Base-by-base conservation (phyloP, 805 yeast genomes). In the Hanseniaspora osmophila region DNA sequence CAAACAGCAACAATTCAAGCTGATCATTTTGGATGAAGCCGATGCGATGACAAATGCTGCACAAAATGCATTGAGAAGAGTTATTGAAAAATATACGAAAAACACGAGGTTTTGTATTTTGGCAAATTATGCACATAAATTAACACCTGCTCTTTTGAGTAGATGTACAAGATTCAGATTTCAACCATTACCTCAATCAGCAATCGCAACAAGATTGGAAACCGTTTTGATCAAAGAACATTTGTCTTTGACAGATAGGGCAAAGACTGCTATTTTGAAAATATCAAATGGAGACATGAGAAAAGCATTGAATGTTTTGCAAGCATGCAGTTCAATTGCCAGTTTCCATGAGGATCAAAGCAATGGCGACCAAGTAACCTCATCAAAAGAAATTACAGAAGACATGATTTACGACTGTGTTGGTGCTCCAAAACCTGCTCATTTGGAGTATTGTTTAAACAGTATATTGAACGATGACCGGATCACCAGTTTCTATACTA, bases 241-340 rank as follows among this genome's bases (percentile, higher is more conserved):
- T 1, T 65, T 92, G 42, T 63, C 68, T 3, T 67, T 92, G 10
- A 57, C 69, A 0, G 62, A 69, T 0, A 77, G 69, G 1, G 96
- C 95, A 0, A 65, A 73, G 39, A 62, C 64, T 0, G 78, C 95
- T 1, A 65, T 92, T 42, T 67, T 92, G 47, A 69, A 66, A 44
- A 69, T 92, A 46, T 73, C 92, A n/a, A 75, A 78, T 47, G 99
- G 99, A 44, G 99, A 92, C 62, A 92, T 92, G 98, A 77, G 99
- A 66, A 76, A 84, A 43, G 94, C 95, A 1, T 69, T 92, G 54
- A 92, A 92, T 57, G 96, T 92, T 5, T 64, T 92, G 47, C 99
- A 92, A 63, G 94, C 97, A 0, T 85, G 97, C 61, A 75, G 82
- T 50, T 77, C 74, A 32, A 18, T 42, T 6, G 38, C 10, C 6